Percentiles rank a stretch among this genome's conserved stretches.
Conservation (phyloP, 139 green algal species). For the Trebouxia sp. region DNA sequence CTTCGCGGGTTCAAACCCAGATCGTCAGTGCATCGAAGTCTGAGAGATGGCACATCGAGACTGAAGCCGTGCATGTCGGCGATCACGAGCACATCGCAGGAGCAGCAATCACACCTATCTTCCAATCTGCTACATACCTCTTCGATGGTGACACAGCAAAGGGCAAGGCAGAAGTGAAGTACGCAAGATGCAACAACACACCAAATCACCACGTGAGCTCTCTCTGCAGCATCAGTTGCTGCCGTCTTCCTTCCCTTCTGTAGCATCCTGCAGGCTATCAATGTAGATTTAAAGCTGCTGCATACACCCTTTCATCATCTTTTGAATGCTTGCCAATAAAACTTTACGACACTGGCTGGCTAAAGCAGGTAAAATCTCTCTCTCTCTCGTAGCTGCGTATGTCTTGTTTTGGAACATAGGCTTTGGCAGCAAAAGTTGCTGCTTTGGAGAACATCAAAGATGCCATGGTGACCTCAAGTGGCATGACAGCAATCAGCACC, state of each 20-base stretch:
- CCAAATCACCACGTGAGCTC: constrained; percentile 32
- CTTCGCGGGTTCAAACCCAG: too few relatives aligned
- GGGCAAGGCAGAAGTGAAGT: constrained; percentile 10
- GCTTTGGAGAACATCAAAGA: constrained; percentile 35
- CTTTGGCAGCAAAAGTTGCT: constrained; percentile 31
- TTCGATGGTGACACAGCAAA: constrained; percentile 6
- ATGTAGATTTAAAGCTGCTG: too few relatives aligned
- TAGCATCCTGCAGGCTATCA: background rate
- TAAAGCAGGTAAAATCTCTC: too few relatives aligned
- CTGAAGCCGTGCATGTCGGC: constrained; percentile 4
- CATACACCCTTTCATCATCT: background rate
- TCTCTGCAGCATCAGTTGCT: background rate
- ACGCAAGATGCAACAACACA: constrained; percentile 28
- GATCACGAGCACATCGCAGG: background rate
- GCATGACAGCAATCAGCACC: constrained; percentile 53
- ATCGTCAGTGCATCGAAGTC: too few relatives aligned
- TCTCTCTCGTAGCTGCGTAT: too few relatives aligned
- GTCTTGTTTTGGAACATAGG: too few relatives aligned
- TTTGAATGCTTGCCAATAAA: too few relatives aligned
- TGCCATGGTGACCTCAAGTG: constrained; percentile 40
- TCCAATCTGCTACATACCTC: constrained; percentile 7
- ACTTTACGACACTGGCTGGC: too few relatives aligned
- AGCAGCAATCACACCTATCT: background rate
- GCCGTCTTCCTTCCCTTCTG: background rate
- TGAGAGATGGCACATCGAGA: constrained; percentile 13